Percentiles rank a stretch among this genome's conserved stretches.
These are phyloP conservation scores for Podospora appendiculata DNA, from an alignment of 495 filamentous ascomycete genomes.

Conservation along the genomic window DNA sequence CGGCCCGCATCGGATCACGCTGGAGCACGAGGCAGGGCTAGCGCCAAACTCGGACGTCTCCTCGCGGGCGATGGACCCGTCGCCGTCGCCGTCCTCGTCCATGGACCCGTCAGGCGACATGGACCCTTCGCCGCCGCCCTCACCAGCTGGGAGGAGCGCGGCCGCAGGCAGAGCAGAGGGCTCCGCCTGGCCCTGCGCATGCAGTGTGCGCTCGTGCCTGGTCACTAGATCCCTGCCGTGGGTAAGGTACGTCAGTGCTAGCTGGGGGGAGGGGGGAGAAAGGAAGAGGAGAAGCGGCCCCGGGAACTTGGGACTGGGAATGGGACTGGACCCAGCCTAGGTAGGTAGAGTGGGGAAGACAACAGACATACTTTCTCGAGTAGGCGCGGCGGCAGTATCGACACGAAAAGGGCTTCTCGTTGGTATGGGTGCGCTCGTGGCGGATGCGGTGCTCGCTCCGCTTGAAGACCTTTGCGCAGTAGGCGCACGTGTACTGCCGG, in stretches of 20 bases:
- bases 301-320: neutral
- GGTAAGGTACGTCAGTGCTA: neutral
- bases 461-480: neutral
- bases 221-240: neutral
- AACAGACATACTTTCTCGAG: neutral
- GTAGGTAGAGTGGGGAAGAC: neutral
- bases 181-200: neutral
- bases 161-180: neutral
- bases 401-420: neutral
- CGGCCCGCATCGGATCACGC: neutral
- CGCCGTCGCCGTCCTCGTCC: neutral
- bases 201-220: neutral
- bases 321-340: neutral
- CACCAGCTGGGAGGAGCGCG: neutral
- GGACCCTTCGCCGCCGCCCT: neutral
- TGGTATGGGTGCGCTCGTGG: conserved; percentile 1
- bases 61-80: neutral
- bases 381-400: neutral
- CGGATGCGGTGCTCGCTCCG: neutral
- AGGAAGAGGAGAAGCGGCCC: neutral
- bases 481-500: neutral
- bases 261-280: neutral
- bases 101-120: neutral
- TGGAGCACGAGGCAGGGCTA: neutral
- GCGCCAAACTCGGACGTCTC: neutral